Base-by-base conservation (phyloP, 2,329 filamentous ascomycete species). In the Orbilia ellipsospora region DNA sequence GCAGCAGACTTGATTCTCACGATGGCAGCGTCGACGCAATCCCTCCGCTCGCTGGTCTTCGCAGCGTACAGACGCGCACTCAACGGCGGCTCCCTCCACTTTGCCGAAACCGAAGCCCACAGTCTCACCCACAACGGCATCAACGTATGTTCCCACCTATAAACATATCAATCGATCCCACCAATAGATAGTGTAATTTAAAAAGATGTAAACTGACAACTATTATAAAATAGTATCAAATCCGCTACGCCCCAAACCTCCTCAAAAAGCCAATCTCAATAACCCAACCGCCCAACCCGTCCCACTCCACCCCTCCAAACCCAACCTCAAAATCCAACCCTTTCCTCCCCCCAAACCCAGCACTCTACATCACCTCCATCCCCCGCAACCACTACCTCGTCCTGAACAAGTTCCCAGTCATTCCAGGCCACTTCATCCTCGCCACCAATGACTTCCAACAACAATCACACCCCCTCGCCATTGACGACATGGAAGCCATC, bases 401-500 rank as follows among this genome's bases (percentile, higher is more conserved):
- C 0, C 83, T 93, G 48, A 93, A 93, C 84, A 93, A 92, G 81
- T 93, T 90, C 79, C 90, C 90, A 57, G 83, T 93, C 57, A 89
- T 91, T 40, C 86, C 87, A 0, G 86, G 89, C 79, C 90, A 93
- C 82, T 91, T 91, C 80, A 91, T 93, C 78, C 85, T 93, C 56
- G 87, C 88, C 0, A 93, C 90, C 0, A 86, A 83, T n/a, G 81
- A 83, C 0, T 88, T 89, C 80, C 87, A 88, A 80, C 83, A 84
- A n/a, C 90, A 93, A 83, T 89, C 87, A 1, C 84, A 90, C 77
- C 72, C 72, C 15, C 36, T 75, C 15, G 13, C 72, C n/a, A 26
- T 20, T 1, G 31, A 18, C 1, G 72, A 75, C 48, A 7, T 75
- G 4, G 59, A 59, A 60, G 59, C 16, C 4, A 45, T 56, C 5